These are phyloP conservation scores for Rhizophagus sp. DNA, from an alignment of 192 early-diverging fungal genomes.

Conservation along the genomic window DNA sequence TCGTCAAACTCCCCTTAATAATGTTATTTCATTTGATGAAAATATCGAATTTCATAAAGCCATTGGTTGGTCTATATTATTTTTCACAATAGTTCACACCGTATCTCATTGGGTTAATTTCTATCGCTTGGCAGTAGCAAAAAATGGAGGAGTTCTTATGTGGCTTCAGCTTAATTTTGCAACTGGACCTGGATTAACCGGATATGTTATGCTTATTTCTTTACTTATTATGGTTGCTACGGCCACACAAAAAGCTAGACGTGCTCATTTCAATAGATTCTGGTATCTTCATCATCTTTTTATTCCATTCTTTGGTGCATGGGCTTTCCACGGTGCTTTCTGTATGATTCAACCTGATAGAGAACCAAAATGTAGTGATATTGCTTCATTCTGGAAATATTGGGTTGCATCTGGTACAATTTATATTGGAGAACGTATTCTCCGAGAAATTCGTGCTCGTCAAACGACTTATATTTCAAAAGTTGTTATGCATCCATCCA, in stretches of 20 bases:
- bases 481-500: slow-evolving; percentile 75
- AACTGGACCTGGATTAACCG: slow-evolving; percentile 62
- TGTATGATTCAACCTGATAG: slow-evolving; percentile 51
- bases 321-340: slow-evolving; percentile 70
- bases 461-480: slow-evolving; percentile 61
- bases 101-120: slow-evolving; percentile 63
- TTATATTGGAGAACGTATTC: slow-evolving; percentile 64
- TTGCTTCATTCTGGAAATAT: slow-evolving; percentile 61
- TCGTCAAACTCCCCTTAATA: slow-evolving; percentile 57
- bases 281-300: slow-evolving; percentile 81
- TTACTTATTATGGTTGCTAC: slow-evolving; percentile 61
- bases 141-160: slow-evolving; percentile 33
- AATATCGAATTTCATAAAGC: slow-evolving; percentile 77
- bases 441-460: slow-evolving; percentile 60
- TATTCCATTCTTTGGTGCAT: slow-evolving; percentile 61
- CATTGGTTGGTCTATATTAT: slow-evolving; percentile 65
- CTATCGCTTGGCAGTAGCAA: slow-evolving; percentile 33
- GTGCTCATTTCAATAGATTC: slow-evolving; percentile 70
- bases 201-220: slow-evolving; percentile 64
- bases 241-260: slow-evolving; percentile 56
- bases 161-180: slow-evolving; percentile 42
- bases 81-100: slow-evolving; percentile 65
- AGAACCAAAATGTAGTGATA: slow-evolving; percentile 45
- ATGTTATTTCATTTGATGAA: slow-evolving; percentile 68
- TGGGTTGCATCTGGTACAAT: slow-evolving; percentile 53